A percentile compares a stretch with the other conserved stretches of the same genome.
Evolutionary conservation across 2,329 filamentous ascomycete species (phyloP).

Genomic region (Penicillium sp.): DNA sequence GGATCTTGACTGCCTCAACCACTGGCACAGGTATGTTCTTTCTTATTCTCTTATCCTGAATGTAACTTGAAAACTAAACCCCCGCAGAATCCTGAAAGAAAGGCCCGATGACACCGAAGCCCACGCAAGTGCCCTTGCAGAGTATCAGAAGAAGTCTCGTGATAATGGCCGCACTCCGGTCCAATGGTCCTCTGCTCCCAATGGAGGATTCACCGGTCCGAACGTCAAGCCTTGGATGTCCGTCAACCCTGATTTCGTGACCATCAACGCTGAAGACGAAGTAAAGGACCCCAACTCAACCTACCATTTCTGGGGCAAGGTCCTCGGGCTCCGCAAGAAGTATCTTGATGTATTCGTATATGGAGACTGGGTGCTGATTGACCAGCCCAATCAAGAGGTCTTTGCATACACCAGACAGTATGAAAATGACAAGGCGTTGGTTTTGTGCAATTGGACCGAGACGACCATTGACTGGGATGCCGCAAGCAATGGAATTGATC

Average conservation of each 20-base stretch:
- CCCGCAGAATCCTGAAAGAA: constrained; percentile 31
- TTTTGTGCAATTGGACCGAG: constrained; percentile 40
- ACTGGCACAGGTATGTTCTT: constrained; percentile 49
- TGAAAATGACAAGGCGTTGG: constrained; percentile 32
- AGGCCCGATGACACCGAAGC: constrained; percentile 28
- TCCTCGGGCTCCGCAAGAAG: constrained; percentile 62
- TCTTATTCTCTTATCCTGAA: too few species aligned
- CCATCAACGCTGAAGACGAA: constrained; percentile 61
- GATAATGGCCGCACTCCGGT: constrained; percentile 73
- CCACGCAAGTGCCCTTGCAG: constrained; percentile 30
- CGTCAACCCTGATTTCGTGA: constrained; percentile 61
- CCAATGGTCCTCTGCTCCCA: constrained; percentile 63
- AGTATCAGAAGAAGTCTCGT: constrained; percentile 47
- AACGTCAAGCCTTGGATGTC: constrained; percentile 67
- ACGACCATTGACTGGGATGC: constrained; percentile 34
- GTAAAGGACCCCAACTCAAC: constrained; percentile 48
- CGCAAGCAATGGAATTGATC: constrained; percentile 26
- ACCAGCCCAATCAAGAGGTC: constrained; percentile 51
- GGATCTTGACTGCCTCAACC: constrained; percentile 63
- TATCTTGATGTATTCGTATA: constrained; percentile 66
- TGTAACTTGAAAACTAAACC: neutral
- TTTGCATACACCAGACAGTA: constrained; percentile 57
- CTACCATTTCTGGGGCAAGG: constrained; percentile 61
- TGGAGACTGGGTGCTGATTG: constrained; percentile 61
- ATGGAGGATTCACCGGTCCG: constrained; percentile 65